Evolutionary conservation across 2,329 filamentous ascomycete genomes (phyloP), one percentile per base, ranked within the genome.

Genomic region (Hymenoscyphus fraxineus): DNA sequence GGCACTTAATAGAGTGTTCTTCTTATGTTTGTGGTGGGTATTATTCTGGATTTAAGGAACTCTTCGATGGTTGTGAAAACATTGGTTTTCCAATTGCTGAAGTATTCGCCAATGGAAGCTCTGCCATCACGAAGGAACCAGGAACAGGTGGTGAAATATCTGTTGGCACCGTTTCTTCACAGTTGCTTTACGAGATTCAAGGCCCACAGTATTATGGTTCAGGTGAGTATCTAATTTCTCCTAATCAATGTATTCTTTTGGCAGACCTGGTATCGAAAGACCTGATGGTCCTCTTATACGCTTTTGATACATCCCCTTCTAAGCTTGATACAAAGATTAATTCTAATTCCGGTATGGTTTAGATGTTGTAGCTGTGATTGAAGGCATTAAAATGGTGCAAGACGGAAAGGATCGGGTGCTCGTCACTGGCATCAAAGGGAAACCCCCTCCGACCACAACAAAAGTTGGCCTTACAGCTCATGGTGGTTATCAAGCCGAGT

Each of bases 351-450:
- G 35, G 9, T 77, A 71, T 66, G 70, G 69, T 63, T 74, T 70
- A 9, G 75, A 76, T 65, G 76, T 76, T 3, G 74, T 73, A 0
- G 75, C 74, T 13, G 66, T 67, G 55, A 66, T 76, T 16, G 75
- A 79, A 61, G 76, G 79, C 27, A 75, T 85, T 54, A 79, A 77
- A 63, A 83, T 85, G 70, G 80, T 83, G 63, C 80, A 85, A 67
- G 64, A 82, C 10, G 79, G 78, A 1, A 73, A 74, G 19, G 79
- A 85, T 67, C 78, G 73, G 63, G 61, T 70, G 71, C 38, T 65
- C 58, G 62, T 83, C 83, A 66, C 80, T 84, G 69, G 60, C 59
- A 54, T 59, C 59, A 66, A 69, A 70, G 67, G 73, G 73, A 65
- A 70, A 2, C 77, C 80, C 0, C 76, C 77, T 0, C 76, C 77